Base-by-base conservation (phyloP, 1,284 basidiomycete genomes). In the Cryptococcus floricola region DNA sequence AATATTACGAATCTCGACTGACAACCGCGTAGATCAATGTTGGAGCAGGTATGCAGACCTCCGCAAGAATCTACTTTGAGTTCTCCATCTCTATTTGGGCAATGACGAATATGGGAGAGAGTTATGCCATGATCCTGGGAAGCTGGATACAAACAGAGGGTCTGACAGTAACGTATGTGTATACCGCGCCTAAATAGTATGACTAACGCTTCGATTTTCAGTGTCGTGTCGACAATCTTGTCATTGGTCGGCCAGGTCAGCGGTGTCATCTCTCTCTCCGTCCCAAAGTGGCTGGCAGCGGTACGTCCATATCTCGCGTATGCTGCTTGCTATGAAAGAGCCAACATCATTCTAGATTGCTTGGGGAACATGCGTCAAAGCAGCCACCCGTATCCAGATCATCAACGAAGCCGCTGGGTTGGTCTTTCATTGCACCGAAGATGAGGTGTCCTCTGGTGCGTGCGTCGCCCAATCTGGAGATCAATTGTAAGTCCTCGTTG, bases 321-420 rank as follows among this genome's bases (percentile, higher is more conserved):
- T 39, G 16, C 48, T 44, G 19, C 27, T 39, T 27, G n/a, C 8
- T 34, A 37, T 23, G 34, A 25, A 10, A 14, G 19, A 34, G 13
- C 28, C 48, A 4, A 39, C 31, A 27, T 44, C 25, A 34, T 16
- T 27, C 5, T 44, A 67, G 65, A 66, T 78, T 16, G 72, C 71
- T 16, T 78, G 76, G 76, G 64, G 58, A 5, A 64, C 66, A 14
- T 62, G 59, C 28, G 50, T 67, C 37, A 75, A 75, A 62, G 64
- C 58, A 25, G 72, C 75, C 13, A 70, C 72, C 5, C 59, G 67
- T 14, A 57, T 80, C 12, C 70, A 77, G 42, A 68, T 78, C 48
- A 80, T 80, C 71, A 80, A 81, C 65, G 79, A 79, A 57, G 65
- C 71, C 19, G 44, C 61, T 7, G 78, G 78, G 5, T 60, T 75